phyloP scores from a whole-genome alignment of 2,329 filamentous ascomycete genomes.

The Aspergillus quadrilineatus region DNA sequence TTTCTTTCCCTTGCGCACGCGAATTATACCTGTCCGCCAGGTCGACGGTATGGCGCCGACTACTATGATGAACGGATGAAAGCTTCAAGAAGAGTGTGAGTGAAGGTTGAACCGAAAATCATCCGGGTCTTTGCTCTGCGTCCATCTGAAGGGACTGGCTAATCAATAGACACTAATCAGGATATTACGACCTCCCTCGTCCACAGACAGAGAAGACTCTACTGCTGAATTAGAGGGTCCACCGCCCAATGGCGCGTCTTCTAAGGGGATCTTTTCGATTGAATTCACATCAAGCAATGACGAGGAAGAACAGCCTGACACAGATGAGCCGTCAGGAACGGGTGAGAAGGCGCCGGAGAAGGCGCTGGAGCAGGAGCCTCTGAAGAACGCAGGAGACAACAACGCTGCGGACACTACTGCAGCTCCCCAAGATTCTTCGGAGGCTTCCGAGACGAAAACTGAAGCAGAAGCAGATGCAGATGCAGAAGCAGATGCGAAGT shows the following conservation, averaged over 20 bases:
- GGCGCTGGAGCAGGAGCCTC: not conserved
- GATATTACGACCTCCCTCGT: constrained; percentile 12
- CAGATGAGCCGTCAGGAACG: not conserved
- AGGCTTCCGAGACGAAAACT: constrained; percentile 5
- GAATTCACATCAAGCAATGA: not conserved
- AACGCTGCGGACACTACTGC: not conserved
- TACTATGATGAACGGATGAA: constrained; percentile 55
- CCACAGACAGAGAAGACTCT: not conserved
- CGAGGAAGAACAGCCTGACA: constrained; percentile 14
- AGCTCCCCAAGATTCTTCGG: constrained; percentile 2
- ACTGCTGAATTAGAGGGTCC: not conserved
- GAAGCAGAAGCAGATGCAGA: constrained; percentile 10
- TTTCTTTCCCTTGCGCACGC: constrained; percentile 51
- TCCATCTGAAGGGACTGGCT: not conserved
- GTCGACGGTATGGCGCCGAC: constrained; percentile 48
- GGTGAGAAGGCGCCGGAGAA: not conserved
- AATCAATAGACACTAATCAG: constrained; percentile 10
- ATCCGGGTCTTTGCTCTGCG: not conserved
- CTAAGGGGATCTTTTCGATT: constrained; percentile 15
- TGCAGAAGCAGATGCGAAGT: constrained; percentile 12
- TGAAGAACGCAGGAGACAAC: not conserved
- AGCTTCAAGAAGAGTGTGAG: constrained; percentile 43
- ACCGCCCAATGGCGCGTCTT: constrained; percentile 1
- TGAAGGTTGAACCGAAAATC: not conserved
- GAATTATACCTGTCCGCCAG: constrained; percentile 47